Evolutionary conservation across 768 basidiomycete species (phyloP), one percentile per base, ranked within the genome.

Genomic region (Clavaria fumosa): DNA sequence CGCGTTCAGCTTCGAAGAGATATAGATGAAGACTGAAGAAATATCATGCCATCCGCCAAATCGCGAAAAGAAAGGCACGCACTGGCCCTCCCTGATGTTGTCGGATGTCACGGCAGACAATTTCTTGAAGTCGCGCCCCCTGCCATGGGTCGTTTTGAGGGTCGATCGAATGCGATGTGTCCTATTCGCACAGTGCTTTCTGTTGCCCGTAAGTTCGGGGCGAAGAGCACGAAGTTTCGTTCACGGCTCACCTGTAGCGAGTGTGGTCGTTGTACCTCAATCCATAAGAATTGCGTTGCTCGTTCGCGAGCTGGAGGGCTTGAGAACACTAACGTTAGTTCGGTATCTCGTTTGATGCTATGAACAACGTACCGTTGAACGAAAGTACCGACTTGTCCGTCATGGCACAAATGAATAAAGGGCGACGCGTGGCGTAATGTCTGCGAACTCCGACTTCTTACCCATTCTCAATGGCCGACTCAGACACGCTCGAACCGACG

Each of bases 221-320:
- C n/a, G n/a, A n/a, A n/a, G n/a, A n/a, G n/a, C n/a, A n/a, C n/a
- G n/a, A n/a, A n/a, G n/a, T n/a, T n/a, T n/a, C n/a, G n/a, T n/a
- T n/a, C n/a, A n/a, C n/a, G n/a, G n/a, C n/a, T n/a, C n/a, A 84
- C 85, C 80, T 68, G 60, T 96, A 96, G 36, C 90, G 75, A 37
- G 66, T 61, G 55, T 76, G 80, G 53, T 97, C 91, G 50, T 79
- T 84, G 53, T 86, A 90, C 44, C 91, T 76, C 44, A 95, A 60
- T 4, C 93, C 93, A 55, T 91, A 93, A 3, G 83, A 76, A 45
- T 68, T 86, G 39, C 93, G 75, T 51, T 95, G 88, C 52, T 86
- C 79, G 53, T 91, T 90, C 26, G 73, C 75, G 37, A 88, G 67
- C 50, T 77, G 76, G 26, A 95, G 66, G 17, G 86, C 89, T 95